Evolutionary conservation across 495 filamentous ascomycete species (phyloP), one percentile per base, ranked within the genome.

Genomic region (Immersiella caudata): DNA sequence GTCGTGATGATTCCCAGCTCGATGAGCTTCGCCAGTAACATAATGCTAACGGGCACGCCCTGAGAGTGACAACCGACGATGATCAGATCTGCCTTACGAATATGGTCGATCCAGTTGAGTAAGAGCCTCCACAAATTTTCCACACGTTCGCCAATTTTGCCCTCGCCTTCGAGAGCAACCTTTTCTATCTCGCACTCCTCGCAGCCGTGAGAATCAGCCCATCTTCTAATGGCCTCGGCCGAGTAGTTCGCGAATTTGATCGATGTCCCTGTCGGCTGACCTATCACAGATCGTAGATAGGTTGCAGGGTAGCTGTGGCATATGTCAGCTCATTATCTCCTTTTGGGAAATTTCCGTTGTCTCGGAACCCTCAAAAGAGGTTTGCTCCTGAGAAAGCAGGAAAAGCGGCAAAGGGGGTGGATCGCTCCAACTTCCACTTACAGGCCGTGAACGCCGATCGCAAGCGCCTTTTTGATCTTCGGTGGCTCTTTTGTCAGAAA

Each of bases 401-500:
- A n/a, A n/a, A n/a, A n/a, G n/a, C n/a, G n/a, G n/a, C n/a, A n/a
- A n/a, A n/a, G n/a, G n/a, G n/a, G n/a, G n/a, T n/a, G n/a, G n/a
- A n/a, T n/a, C n/a, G n/a, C n/a, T n/a, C n/a, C n/a, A n/a, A n/a
- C n/a, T n/a, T n/a, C n/a, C n/a, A n/a, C n/a, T n/a, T n/a, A n/a
- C n/a, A 93, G 93, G 6, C 95, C 95, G 78, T 99, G 95, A 20
- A 99, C 88, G 24, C 95, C 95, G 68, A 99, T 96, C 8, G 93
- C 93, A 12, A 99, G 79, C 24, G 94, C 94, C 68, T 87, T 91
- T 75, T 88, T 93, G 8, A 97, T 86, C 69, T 83, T 89, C 1
- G 87, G 89, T 6, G 88, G 84, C 27, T 91, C 84, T 46, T 85
- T 87, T n/a, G 87, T 75, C n/a, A 91, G 81, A 71, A 85, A 87